Conservation (phyloP, 257 asterid genomes). For the Salvia miltiorrhiza region DNA sequence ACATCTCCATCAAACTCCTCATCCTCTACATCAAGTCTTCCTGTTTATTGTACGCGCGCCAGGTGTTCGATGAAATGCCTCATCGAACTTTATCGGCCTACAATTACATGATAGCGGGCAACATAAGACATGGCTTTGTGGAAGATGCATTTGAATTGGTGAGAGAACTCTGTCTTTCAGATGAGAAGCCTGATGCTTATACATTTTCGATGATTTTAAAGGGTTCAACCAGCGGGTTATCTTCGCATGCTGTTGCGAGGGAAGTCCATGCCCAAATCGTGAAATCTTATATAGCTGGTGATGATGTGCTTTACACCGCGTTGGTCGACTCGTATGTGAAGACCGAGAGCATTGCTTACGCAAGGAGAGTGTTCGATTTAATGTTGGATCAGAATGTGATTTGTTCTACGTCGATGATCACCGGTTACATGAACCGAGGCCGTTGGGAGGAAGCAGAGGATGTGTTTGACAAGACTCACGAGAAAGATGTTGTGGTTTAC, state of each 20-base stretch:
- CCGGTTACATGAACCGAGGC: constrained; percentile 78
- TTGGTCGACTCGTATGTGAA: constrained; percentile 78
- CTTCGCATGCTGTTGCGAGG: constrained; percentile 24
- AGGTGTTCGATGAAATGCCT: constrained; percentile 73
- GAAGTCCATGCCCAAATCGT: constrained; percentile 67
- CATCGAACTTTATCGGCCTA: constrained; percentile 65
- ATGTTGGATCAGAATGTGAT: constrained; percentile 67
- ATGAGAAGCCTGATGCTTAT: constrained; percentile 63
- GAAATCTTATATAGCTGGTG: constrained; percentile 45
- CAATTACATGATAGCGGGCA: constrained; percentile 82
- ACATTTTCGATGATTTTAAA: constrained; percentile 79
- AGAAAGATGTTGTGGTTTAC: constrained; percentile 77
- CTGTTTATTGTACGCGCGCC: constrained; percentile 49
- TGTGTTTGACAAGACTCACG: constrained; percentile 50
- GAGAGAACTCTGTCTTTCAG: constrained; percentile 37
- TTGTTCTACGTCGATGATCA: constrained; percentile 83
- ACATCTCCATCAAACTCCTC: constrained; percentile 71
- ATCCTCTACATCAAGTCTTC: constrained; percentile 52
- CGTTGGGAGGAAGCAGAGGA: constrained; percentile 62
- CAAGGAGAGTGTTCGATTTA: constrained; percentile 70
- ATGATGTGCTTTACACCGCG: constrained; percentile 77
- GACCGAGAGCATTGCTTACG: constrained; percentile 50
- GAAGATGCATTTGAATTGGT: constrained; percentile 51
- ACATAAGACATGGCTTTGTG: constrained; percentile 43
- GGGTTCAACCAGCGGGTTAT: constrained; percentile 40